These are phyloP conservation scores for Lumnitzera littorea DNA, from an alignment of 345 rosid species.

Conservation along the genomic window DNA sequence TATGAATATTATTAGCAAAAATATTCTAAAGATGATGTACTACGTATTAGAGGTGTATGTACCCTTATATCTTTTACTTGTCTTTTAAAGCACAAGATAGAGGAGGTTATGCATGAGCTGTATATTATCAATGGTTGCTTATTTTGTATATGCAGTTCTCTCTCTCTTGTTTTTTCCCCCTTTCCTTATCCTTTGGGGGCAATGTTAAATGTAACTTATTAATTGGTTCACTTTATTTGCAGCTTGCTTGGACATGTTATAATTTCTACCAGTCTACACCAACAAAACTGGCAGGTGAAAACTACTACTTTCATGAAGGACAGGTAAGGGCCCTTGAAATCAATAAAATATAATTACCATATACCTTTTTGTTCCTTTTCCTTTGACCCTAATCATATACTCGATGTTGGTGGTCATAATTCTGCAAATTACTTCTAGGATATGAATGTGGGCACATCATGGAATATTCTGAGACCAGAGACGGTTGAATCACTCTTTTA, in stretches of 20 bases:
- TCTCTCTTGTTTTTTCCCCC: neutral
- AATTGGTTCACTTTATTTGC: constrained; percentile 13
- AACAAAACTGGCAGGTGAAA: constrained; percentile 94
- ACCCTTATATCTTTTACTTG: no score
- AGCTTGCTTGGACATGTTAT: constrained; percentile 99
- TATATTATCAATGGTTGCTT: no score
- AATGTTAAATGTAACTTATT: constrained; percentile 45
- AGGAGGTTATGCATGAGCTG: no score
- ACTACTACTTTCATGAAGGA: constrained; percentile 76
- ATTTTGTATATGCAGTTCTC: no score
- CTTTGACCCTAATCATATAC: neutral
- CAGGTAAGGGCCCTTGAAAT: constrained; percentile 27
- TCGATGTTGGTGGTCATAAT: no score
- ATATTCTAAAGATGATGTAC: no score
- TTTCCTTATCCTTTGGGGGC: constrained; percentile 1
- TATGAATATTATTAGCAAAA: neutral
- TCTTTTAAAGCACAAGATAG: no score
- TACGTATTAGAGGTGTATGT: no score
- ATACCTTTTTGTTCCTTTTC: neutral
- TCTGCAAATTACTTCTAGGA: constrained; percentile 39
- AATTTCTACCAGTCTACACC: constrained; percentile 92
- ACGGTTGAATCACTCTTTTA: constrained; percentile 93
- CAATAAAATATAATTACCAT: neutral
- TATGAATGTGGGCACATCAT: constrained; percentile 94
- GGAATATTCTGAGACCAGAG: constrained; percentile 97